These are phyloP conservation scores for Coemansia sp. DNA, from an alignment of 192 early-diverging fungal genomes.

Conservation along the genomic window DNA sequence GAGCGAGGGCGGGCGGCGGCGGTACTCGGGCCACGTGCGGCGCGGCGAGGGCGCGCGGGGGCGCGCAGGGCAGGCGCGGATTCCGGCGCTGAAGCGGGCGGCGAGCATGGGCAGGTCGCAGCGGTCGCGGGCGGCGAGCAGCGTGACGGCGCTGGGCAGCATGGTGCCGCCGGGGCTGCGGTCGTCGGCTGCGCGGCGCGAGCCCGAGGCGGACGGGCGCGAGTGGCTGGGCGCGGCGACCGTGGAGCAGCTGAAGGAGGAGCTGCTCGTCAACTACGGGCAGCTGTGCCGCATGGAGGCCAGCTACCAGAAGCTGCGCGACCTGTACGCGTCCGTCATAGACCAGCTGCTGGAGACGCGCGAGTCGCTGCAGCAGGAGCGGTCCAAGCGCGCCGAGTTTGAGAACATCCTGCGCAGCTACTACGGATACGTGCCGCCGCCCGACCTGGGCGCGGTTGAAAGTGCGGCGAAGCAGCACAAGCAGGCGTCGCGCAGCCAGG, in stretches of 20 bases:
- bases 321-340: slow-evolving; percentile 42
- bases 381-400: slow-evolving; percentile 27
- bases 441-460: background rate
- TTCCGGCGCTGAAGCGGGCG: slow-evolving; percentile 17
- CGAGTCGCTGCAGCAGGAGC: slow-evolving; percentile 41
- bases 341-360: slow-evolving; percentile 45
- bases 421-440: slow-evolving; percentile 28
- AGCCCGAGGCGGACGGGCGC: background rate
- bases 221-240: slow-evolving; percentile 41
- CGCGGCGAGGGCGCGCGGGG: background rate
- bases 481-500: slow-evolving; percentile 3
- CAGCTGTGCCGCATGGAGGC: slow-evolving; percentile 50
- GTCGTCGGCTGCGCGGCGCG: slow-evolving; percentile 11
- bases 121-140: slow-evolving; percentile 36
- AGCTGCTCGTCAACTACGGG: slow-evolving; percentile 48
- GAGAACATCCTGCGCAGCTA: slow-evolving; percentile 37
- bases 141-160: slow-evolving; percentile 18
- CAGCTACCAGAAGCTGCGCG: slow-evolving; percentile 49
- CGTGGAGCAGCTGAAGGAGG: slow-evolving; percentile 38
- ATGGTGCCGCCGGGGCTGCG: slow-evolving; percentile 48
- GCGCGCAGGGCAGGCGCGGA: background rate
- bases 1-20: background rate
- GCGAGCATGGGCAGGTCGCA: slow-evolving; percentile 26
- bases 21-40: background rate
- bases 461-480: background rate